Conservation (phyloP, 352 stramenopile genomes). For the Phytophthora tubulina region DNA sequence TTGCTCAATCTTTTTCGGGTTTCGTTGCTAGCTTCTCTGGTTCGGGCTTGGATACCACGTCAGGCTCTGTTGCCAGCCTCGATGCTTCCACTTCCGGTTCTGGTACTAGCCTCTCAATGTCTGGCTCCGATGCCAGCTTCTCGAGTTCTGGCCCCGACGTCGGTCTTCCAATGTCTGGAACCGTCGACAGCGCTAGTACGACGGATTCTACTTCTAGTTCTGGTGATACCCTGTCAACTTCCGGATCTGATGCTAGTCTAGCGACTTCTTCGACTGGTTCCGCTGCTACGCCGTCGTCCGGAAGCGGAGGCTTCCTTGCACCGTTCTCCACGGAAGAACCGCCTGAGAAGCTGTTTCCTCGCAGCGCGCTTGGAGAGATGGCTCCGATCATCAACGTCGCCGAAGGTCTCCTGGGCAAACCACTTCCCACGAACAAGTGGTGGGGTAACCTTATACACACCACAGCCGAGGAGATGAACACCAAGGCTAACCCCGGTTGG, state of each 20-base stretch:
- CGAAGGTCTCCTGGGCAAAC: conserved; percentile 41
- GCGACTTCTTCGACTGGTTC: conserved; percentile 2
- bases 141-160: conserved; percentile 3
- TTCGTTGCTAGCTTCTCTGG: background rate
- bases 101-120: background rate
- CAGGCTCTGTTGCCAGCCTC: conserved; percentile 2
- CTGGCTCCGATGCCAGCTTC: background rate
- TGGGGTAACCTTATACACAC: conserved; percentile 81
- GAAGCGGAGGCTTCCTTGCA: conserved; percentile 30
- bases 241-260: conserved; percentile 1
- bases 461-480: conserved; percentile 47
- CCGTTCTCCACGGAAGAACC: conserved; percentile 57
- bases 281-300: conserved; percentile 3
- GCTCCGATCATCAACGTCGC: conserved; percentile 70
- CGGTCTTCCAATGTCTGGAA: conserved; percentile 1
- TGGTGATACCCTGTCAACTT: background rate
- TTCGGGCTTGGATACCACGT: conserved; percentile 1
- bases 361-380: conserved; percentile 49
- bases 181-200: background rate
- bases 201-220: conserved; percentile 1
- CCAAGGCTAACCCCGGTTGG: conserved; percentile 61
- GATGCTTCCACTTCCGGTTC: conserved; percentile 1
- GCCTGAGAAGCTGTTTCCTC: conserved; percentile 51
- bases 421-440: conserved; percentile 84
- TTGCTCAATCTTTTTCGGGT: background rate